phyloP scores from a whole-genome alignment of 148 eudicot genomes.

The Amaranthus hypochondriacus region DNA sequence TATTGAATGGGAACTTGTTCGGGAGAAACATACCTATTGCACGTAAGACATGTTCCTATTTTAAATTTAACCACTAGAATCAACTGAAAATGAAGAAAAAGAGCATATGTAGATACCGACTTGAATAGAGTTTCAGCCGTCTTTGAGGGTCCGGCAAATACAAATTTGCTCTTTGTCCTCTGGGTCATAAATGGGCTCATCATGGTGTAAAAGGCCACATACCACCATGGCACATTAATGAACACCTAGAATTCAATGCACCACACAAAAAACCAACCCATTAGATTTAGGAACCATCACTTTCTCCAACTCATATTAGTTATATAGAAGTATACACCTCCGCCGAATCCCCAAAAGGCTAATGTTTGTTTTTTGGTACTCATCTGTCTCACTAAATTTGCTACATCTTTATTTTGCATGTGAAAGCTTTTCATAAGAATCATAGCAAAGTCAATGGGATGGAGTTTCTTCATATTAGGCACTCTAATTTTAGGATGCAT shows the following conservation, averaged over 20 bases:
- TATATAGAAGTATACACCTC: background rate
- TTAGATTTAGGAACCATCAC: background rate
- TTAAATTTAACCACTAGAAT: background rate
- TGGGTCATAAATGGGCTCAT: slow-evolving; percentile 74
- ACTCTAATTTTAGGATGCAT: background rate
- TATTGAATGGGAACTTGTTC: slow-evolving; percentile 90
- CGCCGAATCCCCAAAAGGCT: background rate
- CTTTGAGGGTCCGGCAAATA: slow-evolving; percentile 72
- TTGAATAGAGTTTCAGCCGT: slow-evolving; percentile 83
- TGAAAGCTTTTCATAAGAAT: background rate
- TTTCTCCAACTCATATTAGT: background rate
- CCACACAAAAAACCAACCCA: slow-evolving; percentile 5
- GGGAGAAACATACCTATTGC: slow-evolving; percentile 68
- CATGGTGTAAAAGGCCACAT: slow-evolving; percentile 71
- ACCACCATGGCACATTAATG: slow-evolving; percentile 91
- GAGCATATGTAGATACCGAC: slow-evolving; percentile 32
- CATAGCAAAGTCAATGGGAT: background rate
- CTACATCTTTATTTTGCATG: too few relatives aligned
- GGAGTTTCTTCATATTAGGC: background rate
- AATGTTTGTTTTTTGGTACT: too few relatives aligned
- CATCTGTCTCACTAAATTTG: too few relatives aligned
- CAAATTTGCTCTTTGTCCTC: slow-evolving; percentile 93
- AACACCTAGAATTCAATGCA: slow-evolving; percentile 40
- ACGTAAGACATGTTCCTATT: slow-evolving; percentile 3
- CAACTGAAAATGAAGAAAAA: background rate